These are phyloP conservation scores for Venturia aucupariae DNA, from an alignment of 2,329 filamentous ascomycete genomes.

Conservation along the genomic window DNA sequence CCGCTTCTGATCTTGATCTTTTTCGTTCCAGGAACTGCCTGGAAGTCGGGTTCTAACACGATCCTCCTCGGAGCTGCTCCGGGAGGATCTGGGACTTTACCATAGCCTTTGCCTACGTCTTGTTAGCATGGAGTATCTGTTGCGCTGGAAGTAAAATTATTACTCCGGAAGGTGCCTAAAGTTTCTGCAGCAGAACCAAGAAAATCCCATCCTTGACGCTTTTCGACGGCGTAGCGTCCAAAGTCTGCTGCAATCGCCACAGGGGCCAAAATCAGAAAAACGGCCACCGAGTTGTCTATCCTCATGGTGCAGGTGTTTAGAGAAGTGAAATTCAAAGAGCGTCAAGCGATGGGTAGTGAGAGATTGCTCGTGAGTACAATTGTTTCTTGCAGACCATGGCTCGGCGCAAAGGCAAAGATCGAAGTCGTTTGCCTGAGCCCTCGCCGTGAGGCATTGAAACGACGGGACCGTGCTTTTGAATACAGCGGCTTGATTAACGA, in stretches of 20 bases:
- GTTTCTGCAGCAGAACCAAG: neutral
- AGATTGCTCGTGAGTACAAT: neutral
- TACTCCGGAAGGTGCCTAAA: neutral
- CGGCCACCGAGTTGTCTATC: neutral
- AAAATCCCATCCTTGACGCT: constrained; percentile 5
- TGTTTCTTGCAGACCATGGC: neutral
- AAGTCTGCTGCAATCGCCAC: neutral
- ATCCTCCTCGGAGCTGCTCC: constrained; percentile 5
- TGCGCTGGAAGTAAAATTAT: neutral
- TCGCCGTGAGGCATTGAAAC: neutral
- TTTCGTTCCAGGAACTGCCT: neutral
- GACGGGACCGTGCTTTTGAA: neutral
- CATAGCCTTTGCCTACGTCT: neutral
- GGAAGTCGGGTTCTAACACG: neutral
- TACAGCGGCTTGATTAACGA: neutral
- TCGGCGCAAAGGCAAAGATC: neutral
- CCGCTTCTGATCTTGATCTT: constrained; percentile 13
- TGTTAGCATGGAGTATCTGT: neutral
- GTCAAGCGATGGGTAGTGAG: neutral
- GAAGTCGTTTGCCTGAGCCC: neutral
- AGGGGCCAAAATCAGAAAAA: neutral
- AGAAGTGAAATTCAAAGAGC: neutral
- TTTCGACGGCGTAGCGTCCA: neutral
- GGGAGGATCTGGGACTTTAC: constrained; percentile 10
- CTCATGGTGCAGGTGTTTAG: neutral